phyloP scores from a whole-genome alignment of 306 rosid genomes.

The Glycine tomentella region DNA sequence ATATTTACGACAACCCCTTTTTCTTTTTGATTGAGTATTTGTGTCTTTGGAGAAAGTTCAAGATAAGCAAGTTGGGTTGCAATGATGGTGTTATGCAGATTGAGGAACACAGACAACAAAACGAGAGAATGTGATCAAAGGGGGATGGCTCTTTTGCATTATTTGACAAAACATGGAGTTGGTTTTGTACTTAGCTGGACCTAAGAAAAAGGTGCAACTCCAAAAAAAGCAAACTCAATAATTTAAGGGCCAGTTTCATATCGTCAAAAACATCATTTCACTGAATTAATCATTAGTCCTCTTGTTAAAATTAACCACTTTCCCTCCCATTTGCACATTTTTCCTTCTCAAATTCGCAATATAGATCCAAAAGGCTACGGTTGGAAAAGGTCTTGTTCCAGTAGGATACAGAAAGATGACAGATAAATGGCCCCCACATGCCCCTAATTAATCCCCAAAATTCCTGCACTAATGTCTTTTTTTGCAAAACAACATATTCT shows the following conservation, averaged over 20 bases:
- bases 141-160: constrained; percentile 53
- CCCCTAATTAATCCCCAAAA: constrained; percentile 50
- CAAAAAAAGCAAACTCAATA: constrained; percentile 55
- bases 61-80: constrained; percentile 44
- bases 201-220: constrained; percentile 39
- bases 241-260: constrained; percentile 49
- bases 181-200: constrained; percentile 58
- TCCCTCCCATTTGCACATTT: constrained; percentile 54
- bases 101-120: constrained; percentile 50
- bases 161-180: constrained; percentile 64
- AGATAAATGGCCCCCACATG: constrained; percentile 52
- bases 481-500: constrained; percentile 32
- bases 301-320: constrained; percentile 33
- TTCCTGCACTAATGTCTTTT: constrained; percentile 48
- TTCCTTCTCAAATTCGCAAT: constrained; percentile 39
- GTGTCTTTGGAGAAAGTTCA: constrained; percentile 53
- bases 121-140: constrained; percentile 52
- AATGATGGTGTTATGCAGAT: constrained; percentile 61
- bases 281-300: constrained; percentile 52
- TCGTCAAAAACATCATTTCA: constrained; percentile 57
- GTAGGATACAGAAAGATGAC: constrained; percentile 50
- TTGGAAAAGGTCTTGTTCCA: constrained; percentile 49
- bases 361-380: constrained; percentile 58
- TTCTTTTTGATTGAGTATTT: constrained; percentile 47
- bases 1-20: constrained; percentile 46